phyloP scores from a whole-genome alignment of 2,329 filamentous ascomycete species.

The Neofusicoccum umdonicola region DNA sequence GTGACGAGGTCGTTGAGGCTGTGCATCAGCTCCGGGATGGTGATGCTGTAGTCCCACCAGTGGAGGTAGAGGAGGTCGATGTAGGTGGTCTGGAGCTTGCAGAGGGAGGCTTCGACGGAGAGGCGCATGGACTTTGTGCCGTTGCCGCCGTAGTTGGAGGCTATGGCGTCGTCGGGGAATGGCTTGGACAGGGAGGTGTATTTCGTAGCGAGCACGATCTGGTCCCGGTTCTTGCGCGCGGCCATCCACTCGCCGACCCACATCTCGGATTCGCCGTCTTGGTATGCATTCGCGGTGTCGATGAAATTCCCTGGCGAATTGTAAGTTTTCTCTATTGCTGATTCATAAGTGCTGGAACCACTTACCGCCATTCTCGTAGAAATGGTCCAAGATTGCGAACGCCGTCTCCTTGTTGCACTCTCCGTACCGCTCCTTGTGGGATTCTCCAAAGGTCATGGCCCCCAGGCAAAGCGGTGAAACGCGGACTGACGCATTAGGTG shows the following conservation, averaged over 20 bases:
- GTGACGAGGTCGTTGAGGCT: slow-evolving; percentile 41
- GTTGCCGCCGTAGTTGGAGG: slow-evolving; percentile 44
- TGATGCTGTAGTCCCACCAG: slow-evolving; percentile 43
- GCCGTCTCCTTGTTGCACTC: slow-evolving; percentile 51
- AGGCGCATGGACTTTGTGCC: slow-evolving; percentile 37
- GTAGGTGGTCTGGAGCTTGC: slow-evolving; percentile 64
- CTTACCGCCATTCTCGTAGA: slow-evolving; percentile 53
- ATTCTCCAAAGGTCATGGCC: slow-evolving; percentile 55
- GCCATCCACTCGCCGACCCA: slow-evolving; percentile 48
- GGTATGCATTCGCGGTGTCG: slow-evolving; percentile 21
- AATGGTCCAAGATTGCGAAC: slow-evolving; percentile 67
- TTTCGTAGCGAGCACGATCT: slow-evolving; percentile 44
- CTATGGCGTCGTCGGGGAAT: not conserved
- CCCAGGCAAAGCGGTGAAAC: slow-evolving; percentile 57
- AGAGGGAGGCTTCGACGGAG: slow-evolving; percentile 38
- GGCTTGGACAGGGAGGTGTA: slow-evolving; percentile 32
- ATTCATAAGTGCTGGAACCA: too few relatives aligned
- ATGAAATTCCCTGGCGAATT: slow-evolving; percentile 60
- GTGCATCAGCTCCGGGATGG: slow-evolving; percentile 46
- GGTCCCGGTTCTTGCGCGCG: slow-evolving; percentile 34
- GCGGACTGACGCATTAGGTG: slow-evolving; percentile 51
- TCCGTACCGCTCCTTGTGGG: slow-evolving; percentile 34
- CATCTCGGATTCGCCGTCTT: slow-evolving; percentile 40
- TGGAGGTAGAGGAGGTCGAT: slow-evolving; percentile 54
- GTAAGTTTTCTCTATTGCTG: too few relatives aligned